Evolutionary conservation across 2,329 filamentous ascomycete genomes (phyloP), one percentile per base, ranked within the genome.

Genomic region (Tolypocladium guangdongense): DNA sequence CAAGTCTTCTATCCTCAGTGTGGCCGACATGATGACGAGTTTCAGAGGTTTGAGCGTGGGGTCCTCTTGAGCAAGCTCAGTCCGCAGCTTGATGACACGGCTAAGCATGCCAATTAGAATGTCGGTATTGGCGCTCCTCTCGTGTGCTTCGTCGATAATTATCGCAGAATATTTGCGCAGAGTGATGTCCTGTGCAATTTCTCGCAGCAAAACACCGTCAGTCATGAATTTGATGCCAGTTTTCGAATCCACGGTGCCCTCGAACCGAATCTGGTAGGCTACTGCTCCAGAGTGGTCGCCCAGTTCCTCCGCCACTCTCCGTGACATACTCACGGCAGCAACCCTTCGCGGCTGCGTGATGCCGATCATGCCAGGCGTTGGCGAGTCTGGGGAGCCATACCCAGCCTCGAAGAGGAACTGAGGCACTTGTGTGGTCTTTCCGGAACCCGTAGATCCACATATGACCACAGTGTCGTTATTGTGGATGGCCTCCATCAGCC

Each of bases 211-310:
- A 32, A 99, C 90, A 78, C 93, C 93, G 68, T 99, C 93, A 0
- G 93, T 99, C 91, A 99, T 96, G 72, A 97, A 99, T 68, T 99
- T 99, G 67, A 99, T 82, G 7, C 89, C 87, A 0, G 93, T 99
- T 51, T 90, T 86, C 32, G 83, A 76, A 49, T 84, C 82, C 2
- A 87, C 84, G 0, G 85, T 92, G 50, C 87, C 90, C 65, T 99
- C 93, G 59, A 97, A 99, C 27, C 95, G 87, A 62, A 99, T 96
- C 67, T 91, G 93, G 67, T 97, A 95, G 5, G 88, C 89, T 7
- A 99, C 91, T 49, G 81, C 80, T 30, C 85, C 76, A n/a, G 83
- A 84, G 61, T 86, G 82, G 48, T 87, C 78, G 1, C 90, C 90
- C 43, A 99, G 70, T 66, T 99, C 93, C 57, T 91, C 84, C 0